Evolutionary conservation across 2,329 filamentous ascomycete genomes (phyloP).

Genomic region (Claviceps pazoutovae): DNA sequence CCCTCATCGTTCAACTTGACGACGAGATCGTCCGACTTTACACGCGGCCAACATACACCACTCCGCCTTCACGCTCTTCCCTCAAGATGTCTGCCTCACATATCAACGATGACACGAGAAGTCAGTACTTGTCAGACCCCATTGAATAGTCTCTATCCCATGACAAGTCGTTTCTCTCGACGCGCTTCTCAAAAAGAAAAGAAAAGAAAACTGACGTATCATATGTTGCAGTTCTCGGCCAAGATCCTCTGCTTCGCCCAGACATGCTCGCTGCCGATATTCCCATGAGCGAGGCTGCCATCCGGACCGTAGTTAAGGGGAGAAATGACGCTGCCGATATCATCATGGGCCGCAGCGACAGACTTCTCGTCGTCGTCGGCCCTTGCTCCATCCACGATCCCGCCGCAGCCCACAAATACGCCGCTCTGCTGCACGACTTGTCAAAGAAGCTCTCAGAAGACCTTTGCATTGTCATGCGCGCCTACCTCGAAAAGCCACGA

Average conservation of each 20-base stretch:
- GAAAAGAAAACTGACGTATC: conserved; percentile 9
- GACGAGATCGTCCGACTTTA: not conserved
- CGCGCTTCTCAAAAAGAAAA: not conserved
- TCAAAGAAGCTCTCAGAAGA: conserved; percentile 70
- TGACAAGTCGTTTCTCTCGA: not conserved
- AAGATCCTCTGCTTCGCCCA: conserved; percentile 86
- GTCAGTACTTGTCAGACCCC: conserved; percentile 15
- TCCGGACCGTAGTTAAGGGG: conserved; percentile 57
- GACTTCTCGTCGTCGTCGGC: conserved; percentile 85
- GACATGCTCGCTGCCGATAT: conserved; percentile 78
- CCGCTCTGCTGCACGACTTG: conserved; percentile 59
- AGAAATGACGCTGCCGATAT: conserved; percentile 57
- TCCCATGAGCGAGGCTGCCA: conserved; percentile 49
- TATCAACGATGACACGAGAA: conserved; percentile 31
- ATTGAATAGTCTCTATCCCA: not conserved
- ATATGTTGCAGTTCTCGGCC: conserved; percentile 59
- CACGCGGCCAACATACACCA: not conserved
- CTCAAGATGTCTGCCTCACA: conserved; percentile 27
- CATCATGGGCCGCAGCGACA: conserved; percentile 67
- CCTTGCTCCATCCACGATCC: conserved; percentile 98
- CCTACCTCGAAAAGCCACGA: conserved; percentile 96
- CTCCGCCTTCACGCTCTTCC: not conserved
- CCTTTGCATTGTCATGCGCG: conserved; percentile 89
- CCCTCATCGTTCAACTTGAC: not conserved
- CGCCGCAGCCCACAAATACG: conserved; percentile 76